phyloP scores from a whole-genome alignment of 2,329 filamentous ascomycete species.

The Monosporascus sp. region DNA sequence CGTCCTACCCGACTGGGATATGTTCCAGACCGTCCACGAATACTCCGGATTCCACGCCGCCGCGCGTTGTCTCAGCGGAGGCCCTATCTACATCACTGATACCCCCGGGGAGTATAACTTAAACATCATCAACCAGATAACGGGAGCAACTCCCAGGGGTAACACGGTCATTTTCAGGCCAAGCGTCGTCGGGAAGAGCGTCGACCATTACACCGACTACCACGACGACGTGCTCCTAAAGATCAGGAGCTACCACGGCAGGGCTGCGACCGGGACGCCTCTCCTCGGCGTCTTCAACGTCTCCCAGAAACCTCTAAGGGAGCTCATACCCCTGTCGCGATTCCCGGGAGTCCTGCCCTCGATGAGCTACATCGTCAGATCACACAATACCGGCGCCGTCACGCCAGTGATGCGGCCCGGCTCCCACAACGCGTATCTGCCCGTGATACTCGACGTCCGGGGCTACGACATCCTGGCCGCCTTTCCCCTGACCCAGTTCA shows the following conservation, averaged over 20 bases:
- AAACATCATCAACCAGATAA: slow-evolving; percentile 72
- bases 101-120: slow-evolving; percentile 76
- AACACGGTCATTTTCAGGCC: slow-evolving; percentile 79
- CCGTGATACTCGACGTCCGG: slow-evolving; percentile 54
- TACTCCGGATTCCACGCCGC: slow-evolving; percentile 86
- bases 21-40: slow-evolving; percentile 59
- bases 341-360: slow-evolving; percentile 65
- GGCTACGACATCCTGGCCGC: slow-evolving; percentile 81
- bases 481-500: slow-evolving; percentile 58
- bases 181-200: slow-evolving; percentile 64
- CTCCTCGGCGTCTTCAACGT: slow-evolving; percentile 86
- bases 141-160: slow-evolving; percentile 63
- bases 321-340: slow-evolving; percentile 62
- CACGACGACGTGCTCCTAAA: slow-evolving; percentile 69
- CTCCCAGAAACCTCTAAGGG: slow-evolving; percentile 53
- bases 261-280: slow-evolving; percentile 60
- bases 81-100: slow-evolving; percentile 93
- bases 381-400: slow-evolving; percentile 62
- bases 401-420: slow-evolving; percentile 44
- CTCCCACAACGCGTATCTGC: slow-evolving; percentile 46
- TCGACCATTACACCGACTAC: slow-evolving; percentile 70
- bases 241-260: slow-evolving; percentile 71
- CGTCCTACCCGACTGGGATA: slow-evolving; percentile 75
- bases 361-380: slow-evolving; percentile 64
- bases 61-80: slow-evolving; percentile 81